Conservation (phyloP, 2,329 filamentous ascomycete genomes). For the Fusarium virguliforme region DNA sequence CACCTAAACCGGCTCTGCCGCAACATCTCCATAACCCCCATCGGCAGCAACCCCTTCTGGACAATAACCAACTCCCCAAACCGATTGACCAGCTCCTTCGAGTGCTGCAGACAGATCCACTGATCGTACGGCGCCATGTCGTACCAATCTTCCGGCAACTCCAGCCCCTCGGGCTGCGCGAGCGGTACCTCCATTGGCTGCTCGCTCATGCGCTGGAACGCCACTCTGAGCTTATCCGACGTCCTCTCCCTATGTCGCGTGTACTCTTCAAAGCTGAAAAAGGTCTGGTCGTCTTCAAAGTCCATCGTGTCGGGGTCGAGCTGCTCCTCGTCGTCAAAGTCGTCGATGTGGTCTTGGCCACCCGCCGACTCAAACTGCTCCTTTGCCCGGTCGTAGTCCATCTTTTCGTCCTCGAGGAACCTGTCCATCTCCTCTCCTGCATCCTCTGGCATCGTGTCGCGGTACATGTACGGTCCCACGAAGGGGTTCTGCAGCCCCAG, state of each 20-base stretch:
- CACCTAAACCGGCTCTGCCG: constrained; percentile 3
- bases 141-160: neutral
- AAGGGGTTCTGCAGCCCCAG: neutral
- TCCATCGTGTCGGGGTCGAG: neutral
- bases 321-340: neutral
- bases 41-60: neutral
- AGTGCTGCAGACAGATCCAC: neutral
- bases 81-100: neutral
- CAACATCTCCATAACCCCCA: neutral
- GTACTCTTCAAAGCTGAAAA: constrained; percentile 3
- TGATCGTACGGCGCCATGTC: neutral
- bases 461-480: neutral
- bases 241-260: neutral
- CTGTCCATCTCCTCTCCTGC: neutral
- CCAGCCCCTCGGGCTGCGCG: neutral
- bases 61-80: constrained; percentile 3
- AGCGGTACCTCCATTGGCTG: neutral
- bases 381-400: neutral
- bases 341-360: neutral
- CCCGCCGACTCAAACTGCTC: neutral
- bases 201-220: neutral
- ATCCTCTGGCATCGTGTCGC: neutral
- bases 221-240: neutral
- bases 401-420: neutral
- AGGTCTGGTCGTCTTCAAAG: neutral